These are phyloP conservation scores for Phytophthora sp. DNA, from an alignment of 352 stramenopile species.

Conservation along the genomic window DNA sequence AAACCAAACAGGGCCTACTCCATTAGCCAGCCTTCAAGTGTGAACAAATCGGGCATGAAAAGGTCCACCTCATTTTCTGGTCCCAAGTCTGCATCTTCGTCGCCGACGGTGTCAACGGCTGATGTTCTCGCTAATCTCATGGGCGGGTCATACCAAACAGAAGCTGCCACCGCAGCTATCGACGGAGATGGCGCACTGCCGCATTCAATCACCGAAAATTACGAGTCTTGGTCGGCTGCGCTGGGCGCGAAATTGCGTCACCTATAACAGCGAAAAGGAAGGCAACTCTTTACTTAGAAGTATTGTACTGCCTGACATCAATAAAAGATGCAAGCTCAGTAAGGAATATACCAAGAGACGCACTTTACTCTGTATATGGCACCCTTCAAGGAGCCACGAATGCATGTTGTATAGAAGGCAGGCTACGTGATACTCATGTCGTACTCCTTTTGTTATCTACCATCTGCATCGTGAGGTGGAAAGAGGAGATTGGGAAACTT, in stretches of 20 bases:
- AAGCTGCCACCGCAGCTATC: background rate
- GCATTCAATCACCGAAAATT: conserved; percentile 55
- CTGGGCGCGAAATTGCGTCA: conserved; percentile 61
- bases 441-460: no score
- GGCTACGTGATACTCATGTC: no score
- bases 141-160: background rate
- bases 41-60: conserved; percentile 28
- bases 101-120: conserved; percentile 15
- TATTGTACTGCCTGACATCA: conserved; percentile 16
- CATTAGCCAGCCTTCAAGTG: conserved; percentile 34
- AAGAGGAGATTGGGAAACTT: conserved; percentile 94
- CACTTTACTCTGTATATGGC: no score
- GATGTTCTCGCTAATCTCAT: conserved; percentile 6
- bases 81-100: conserved; percentile 26
- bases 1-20: conserved; percentile 20
- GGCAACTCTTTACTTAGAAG: background rate
- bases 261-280: conserved; percentile 24
- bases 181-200: conserved; percentile 12
- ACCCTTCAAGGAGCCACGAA: no score
- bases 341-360: no score
- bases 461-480: conserved; percentile 53
- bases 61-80: conserved; percentile 32
- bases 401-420: no score
- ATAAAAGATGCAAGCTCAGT: no score
- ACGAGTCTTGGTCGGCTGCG: conserved; percentile 55